These are phyloP conservation scores for Nannochloris sp. DNA, from an alignment of 139 green algal species.

Conservation along the genomic window DNA sequence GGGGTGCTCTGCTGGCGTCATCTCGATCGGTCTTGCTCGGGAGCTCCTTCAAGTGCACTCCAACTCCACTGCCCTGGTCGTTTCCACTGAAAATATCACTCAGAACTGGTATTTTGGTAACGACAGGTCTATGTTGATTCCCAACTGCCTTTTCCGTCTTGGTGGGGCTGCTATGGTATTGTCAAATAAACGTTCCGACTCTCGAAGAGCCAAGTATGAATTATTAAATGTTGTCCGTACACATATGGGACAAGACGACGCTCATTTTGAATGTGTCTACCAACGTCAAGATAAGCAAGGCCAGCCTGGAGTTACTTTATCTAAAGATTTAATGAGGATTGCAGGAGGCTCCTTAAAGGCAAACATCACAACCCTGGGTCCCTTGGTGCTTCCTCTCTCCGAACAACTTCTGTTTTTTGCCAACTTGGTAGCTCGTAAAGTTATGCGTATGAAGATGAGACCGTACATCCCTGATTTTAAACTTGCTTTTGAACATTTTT, in stretches of 20 bases:
- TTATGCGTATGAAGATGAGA: constrained; percentile 46
- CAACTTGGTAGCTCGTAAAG: constrained; percentile 82
- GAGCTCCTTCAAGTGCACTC: constrained; percentile 83
- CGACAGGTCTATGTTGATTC: constrained; percentile 88
- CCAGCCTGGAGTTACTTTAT: constrained; percentile 65
- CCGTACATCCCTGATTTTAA: constrained; percentile 98
- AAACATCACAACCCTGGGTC: constrained; percentile 96
- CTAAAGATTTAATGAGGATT: constrained; percentile 89
- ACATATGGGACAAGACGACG: constrained; percentile 85
- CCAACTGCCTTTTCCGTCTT: constrained; percentile 95
- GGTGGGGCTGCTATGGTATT: constrained; percentile 89
- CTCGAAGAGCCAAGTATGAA: constrained; percentile 75
- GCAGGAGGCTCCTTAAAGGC: constrained; percentile 73
- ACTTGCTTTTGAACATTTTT: constrained; percentile 95
- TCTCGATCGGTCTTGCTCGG: constrained; percentile 79
- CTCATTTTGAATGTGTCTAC: constrained; percentile 77
- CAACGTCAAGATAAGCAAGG: constrained; percentile 67
- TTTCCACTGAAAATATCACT: constrained; percentile 97
- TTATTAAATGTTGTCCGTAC: constrained; percentile 82
- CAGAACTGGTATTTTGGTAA: constrained; percentile 96
- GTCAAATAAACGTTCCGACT: constrained; percentile 70
- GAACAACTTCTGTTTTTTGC: constrained; percentile 91
- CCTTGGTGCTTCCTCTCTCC: constrained; percentile 86
- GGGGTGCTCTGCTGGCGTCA: constrained; percentile 86
- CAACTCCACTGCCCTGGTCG: constrained; percentile 69